Base-by-base conservation (phyloP, 2,329 filamentous ascomycete genomes). In the Monosporascus cannonballus region DNA sequence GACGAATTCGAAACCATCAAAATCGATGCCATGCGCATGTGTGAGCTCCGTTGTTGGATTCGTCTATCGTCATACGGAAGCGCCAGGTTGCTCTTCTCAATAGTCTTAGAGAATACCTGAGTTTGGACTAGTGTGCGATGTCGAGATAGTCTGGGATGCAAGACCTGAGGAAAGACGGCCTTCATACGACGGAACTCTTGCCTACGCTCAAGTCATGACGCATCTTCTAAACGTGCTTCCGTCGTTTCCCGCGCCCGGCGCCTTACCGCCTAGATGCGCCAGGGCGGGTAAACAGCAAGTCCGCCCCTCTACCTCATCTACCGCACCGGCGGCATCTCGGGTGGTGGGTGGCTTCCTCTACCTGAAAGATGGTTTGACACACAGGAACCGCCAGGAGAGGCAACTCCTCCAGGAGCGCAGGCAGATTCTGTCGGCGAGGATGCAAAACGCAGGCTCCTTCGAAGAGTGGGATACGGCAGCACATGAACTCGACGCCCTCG, bases 401-500 rank as follows among this genome's bases (percentile, higher is more conserved):
- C 69, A 72, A 52, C 71, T 72, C 41, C 63, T 69, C n/a, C 80
- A 85, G 49, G 78, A 85, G 60, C 77, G 77, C 54, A 84, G 79
- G 66, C 80, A 85, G 63, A 75, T 86, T 9, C 68, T 91, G 42
- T 78, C 81, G 55, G 66, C 84, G 56, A 79, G 80, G 56, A 78
- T 92, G 76, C 81, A 83, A 58, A 81, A 83, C 71, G 88, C 90
- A 56, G 78, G 82, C 54, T 81, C 81, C 1, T 79, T 85, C 60
- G 73, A 78, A 48, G 83, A 91, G 65, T 96, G 92, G 90, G 80
- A 85, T 59, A 74, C 74, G 17, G 87, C 89, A 9, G 92, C 92
- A 2, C 77, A 77, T 44, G 86, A 92, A 64, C 80, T 96, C 44
- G 92, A 96, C 65, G 68, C 77, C 9, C 73, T 96, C 15, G 90